Evolutionary conservation across 305 asterid species (phyloP), one percentile per base, ranked within the genome.

Genomic region (Rubia peregrina): DNA sequence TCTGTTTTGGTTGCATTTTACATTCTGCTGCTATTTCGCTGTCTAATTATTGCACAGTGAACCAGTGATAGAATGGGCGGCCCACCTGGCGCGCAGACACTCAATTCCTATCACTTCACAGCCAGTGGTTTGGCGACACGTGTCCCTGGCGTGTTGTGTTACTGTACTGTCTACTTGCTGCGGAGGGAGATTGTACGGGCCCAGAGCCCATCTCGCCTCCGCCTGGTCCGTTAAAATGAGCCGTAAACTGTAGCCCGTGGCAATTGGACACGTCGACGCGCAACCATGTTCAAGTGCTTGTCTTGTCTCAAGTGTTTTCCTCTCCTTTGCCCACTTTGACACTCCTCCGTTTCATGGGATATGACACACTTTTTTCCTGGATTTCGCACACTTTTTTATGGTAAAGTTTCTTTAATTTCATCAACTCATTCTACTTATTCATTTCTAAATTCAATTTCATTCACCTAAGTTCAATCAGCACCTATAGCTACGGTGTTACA

Each of bases 241-340:
- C 73, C 14, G 13, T 36, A 21, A 5, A 48, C 13, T 7, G 19
- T 10, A 17, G 2, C 70, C 21, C 8, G 69, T 73, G 0, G n/a
- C 1, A 57, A 3, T 1, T 5, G 14, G 78, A 74, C 82, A 74
- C 82, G 79, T 74, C 13, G 67, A 70, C 69, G 19, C 55, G 46
- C n/a, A 57, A 13, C 61, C 63, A 24, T 43, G 36, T 24, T 14
- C 44, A 56, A 43, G n/a, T 46, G 44, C 30, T 19, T 55, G 51
- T 38, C 55, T 8, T 48, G 60, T 38, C 16, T 36, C 48, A 7
- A 63, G n/a, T 30, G n/a, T 61, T 30, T 61, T 12, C 41, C n/a
- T n/a, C n/a, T n/a, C n/a, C n/a, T n/a, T n/a, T n/a, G n/a, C n/a
- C n/a, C n/a, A n/a, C n/a, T n/a, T n/a, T n/a, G n/a, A n/a, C n/a